Evolutionary conservation across 2,329 filamentous ascomycete genomes (phyloP), one percentile per base, ranked within the genome.

Genomic region (Trichoderma pleuroti): DNA sequence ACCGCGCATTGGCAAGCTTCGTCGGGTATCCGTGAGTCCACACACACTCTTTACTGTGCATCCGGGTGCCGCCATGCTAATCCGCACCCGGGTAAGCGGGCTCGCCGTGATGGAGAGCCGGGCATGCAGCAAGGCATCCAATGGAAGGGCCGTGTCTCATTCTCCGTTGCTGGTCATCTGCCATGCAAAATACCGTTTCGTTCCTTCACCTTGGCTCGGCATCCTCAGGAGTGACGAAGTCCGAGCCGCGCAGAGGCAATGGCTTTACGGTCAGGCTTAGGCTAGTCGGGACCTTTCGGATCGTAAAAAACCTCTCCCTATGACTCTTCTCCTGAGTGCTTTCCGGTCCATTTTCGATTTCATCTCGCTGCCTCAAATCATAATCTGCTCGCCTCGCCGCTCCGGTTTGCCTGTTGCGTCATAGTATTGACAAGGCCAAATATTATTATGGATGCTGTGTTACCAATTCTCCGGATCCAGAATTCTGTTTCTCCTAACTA

Each of bases 281-380:
- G 11, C 65, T 60, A 36, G 56, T 68, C 65, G 65, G 65, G 26
- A 68, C 18, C 65, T 61, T 68, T 49, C 65, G 65, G 65, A 28
- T n/a, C 42, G 65, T 30, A 8, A 57, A 11, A 24, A 7, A 24
- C 7, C 9, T 7, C 34, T 36, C 62, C 61, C 28, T 54, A 34
- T 65, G 62, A 65, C 49, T 60, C 54, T 67, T 67, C 64, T 59
- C 36, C 52, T 34, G 12, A 56, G 12, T 14, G n/a, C 65, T 34
- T 46, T 60, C 65, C 39, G 65, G 9, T 68, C 28, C 21, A 11
- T 68, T 68, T 68, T 60, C 65, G 65, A 36, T 68, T 61, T 36
- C 30, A 32, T 59, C 52, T 42, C 36, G 39, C n/a, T 52, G n/a
- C 42, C 9, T 9, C 12, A 68, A 59, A 68, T 68, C 65, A 68